These are phyloP conservation scores for Salix arbutifolia DNA, from an alignment of 345 rosid species.

Conservation along the genomic window DNA sequence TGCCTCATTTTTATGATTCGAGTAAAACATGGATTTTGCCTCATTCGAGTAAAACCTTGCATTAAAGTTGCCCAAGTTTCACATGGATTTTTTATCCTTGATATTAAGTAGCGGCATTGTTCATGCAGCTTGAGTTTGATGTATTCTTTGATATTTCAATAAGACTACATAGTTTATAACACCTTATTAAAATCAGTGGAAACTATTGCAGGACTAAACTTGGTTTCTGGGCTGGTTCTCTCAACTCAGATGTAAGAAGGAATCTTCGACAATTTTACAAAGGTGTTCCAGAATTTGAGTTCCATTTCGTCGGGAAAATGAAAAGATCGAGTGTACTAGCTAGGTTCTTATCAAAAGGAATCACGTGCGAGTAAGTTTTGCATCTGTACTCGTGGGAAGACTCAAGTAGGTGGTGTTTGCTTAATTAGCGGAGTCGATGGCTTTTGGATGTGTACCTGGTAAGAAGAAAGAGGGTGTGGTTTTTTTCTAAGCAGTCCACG, in stretches of 20 bases:
- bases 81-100: not conserved
- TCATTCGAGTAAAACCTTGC: not conserved
- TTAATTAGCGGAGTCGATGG: slow-evolving; percentile 94
- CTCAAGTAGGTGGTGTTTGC: slow-evolving; percentile 97
- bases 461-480: slow-evolving; percentile 8
- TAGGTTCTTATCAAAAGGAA: no score
- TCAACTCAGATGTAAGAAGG: slow-evolving; percentile 93
- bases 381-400: slow-evolving; percentile 89
- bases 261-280: slow-evolving; percentile 18
- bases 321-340: slow-evolving; percentile 81
- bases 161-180: not conserved
- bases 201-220: slow-evolving; percentile 61
- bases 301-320: slow-evolving; percentile 71
- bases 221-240: slow-evolving; percentile 97
- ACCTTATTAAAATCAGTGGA: no score
- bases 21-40: no score
- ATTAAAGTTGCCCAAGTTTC: not conserved
- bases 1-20: no score
- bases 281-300: slow-evolving; percentile 67
- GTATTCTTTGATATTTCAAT: not conserved
- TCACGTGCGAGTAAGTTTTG: slow-evolving; percentile 83
- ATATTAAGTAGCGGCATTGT: not conserved
- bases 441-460: slow-evolving; percentile 98
- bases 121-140: not conserved
- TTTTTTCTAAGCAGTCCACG: no score